phyloP scores from a whole-genome alignment of 2,329 filamentous ascomycete species.

The Verticillium tricorpus region DNA sequence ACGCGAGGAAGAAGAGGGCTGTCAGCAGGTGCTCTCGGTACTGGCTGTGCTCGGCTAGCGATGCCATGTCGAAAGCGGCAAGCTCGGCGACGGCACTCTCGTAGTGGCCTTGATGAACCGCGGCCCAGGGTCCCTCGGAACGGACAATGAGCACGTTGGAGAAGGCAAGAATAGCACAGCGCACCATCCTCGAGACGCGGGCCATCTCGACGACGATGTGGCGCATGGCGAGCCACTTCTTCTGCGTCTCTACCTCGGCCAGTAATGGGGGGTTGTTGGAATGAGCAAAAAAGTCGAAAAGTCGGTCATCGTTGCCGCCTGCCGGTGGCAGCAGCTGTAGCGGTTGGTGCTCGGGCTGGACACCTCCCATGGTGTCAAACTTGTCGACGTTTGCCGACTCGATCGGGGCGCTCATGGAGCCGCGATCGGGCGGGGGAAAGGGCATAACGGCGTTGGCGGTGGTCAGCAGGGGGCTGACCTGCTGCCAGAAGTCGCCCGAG shows the following conservation, averaged over 20 bases:
- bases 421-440: neutral
- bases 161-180: constrained; percentile 45
- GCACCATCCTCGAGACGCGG: constrained; percentile 38
- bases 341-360: constrained; percentile 16
- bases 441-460: neutral
- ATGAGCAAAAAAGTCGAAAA: constrained; percentile 44
- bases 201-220: constrained; percentile 43
- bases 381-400: neutral
- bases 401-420: neutral
- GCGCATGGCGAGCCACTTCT: constrained; percentile 44
- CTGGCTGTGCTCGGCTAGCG: constrained; percentile 21
- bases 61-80: constrained; percentile 9
- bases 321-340: constrained; percentile 12
- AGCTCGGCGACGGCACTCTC: constrained; percentile 28
- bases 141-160: constrained; percentile 38
- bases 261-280: constrained; percentile 46
- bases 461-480: constrained; percentile 14
- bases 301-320: constrained; percentile 2
- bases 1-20: constrained; percentile 47
- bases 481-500: constrained; percentile 27
- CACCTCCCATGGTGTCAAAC: constrained; percentile 10
- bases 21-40: constrained; percentile 39
- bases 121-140: constrained; percentile 23
- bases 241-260: constrained; percentile 45
- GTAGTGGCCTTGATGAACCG: constrained; percentile 30